Conservation (phyloP, 371 early-diverging fungal species). For the Mortierella sp. region DNA sequence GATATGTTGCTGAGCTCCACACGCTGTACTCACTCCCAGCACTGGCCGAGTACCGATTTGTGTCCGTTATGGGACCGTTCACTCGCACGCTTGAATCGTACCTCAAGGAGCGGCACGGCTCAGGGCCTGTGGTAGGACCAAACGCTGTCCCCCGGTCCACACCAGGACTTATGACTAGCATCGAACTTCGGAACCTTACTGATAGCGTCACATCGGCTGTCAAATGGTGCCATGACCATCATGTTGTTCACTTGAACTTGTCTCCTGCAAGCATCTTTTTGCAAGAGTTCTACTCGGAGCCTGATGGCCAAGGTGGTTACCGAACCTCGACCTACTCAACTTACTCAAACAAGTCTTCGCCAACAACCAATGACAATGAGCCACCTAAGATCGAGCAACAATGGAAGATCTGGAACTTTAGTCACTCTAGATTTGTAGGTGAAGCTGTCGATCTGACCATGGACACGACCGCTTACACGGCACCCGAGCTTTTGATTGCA, state of each 20-base stretch:
- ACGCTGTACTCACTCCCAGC: conserved; percentile 34
- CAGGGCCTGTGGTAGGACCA: not conserved
- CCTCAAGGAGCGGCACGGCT: conserved; percentile 18
- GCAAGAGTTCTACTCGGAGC: conserved; percentile 36
- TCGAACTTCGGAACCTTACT: conserved; percentile 24
- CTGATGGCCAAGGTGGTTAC: conserved; percentile 39
- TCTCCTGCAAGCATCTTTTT: conserved; percentile 29
- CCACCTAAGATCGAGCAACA: conserved; percentile 20
- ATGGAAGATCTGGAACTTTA: conserved; percentile 52
- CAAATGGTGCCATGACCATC: conserved; percentile 48
- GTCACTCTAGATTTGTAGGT: conserved; percentile 35
- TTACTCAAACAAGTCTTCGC: conserved; percentile 16
- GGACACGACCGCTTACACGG: conserved; percentile 25
- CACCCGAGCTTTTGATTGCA: conserved; percentile 37
- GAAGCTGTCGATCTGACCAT: conserved; percentile 34
- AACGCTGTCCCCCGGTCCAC: not conserved
- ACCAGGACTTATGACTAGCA: conserved; percentile 12
- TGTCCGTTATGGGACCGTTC: conserved; percentile 47
- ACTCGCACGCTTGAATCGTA: conserved; percentile 38
- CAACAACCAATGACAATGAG: conserved; percentile 7
- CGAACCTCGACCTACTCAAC: conserved; percentile 27
- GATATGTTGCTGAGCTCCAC: conserved; percentile 33
- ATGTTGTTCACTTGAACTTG: conserved; percentile 38
- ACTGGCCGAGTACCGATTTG: conserved; percentile 43
- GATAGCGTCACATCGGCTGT: conserved; percentile 39